phyloP scores from a whole-genome alignment of 495 filamentous ascomycete genomes.

The Hyaloscypha bicolor region DNA sequence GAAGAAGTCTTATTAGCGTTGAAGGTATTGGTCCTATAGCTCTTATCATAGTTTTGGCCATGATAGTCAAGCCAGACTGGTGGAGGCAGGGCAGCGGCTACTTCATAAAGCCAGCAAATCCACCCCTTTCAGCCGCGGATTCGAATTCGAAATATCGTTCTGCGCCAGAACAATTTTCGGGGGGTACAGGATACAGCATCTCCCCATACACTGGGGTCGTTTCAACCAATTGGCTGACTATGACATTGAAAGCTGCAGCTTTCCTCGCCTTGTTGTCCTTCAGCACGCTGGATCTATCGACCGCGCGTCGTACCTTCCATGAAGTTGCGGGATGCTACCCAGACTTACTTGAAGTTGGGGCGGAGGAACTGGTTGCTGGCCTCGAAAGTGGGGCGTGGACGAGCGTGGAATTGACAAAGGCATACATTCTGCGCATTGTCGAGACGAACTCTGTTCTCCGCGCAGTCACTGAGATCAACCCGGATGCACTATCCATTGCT shows the following conservation, averaged over 20 bases:
- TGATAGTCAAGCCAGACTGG: neutral
- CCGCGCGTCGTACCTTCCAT: neutral
- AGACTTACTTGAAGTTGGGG: constrained; percentile 49
- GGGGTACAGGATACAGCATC: neutral
- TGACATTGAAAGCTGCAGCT: neutral
- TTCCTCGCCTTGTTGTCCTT: neutral
- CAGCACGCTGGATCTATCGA: neutral
- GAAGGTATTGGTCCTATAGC: neutral
- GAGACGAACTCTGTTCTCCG: constrained; percentile 45
- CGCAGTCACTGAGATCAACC: constrained; percentile 48
- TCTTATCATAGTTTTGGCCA: neutral
- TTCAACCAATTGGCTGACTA: neutral
- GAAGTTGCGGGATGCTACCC: constrained; percentile 41
- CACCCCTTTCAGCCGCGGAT: neutral
- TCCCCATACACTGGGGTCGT: neutral
- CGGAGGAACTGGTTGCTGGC: constrained; percentile 54
- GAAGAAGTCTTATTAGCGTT: neutral
- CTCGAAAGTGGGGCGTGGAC: constrained; percentile 52
- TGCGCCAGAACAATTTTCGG: neutral
- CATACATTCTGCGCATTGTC: constrained; percentile 44
- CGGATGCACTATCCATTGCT: constrained; percentile 56
- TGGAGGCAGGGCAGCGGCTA: too few species aligned
- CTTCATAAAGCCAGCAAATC: too few species aligned
- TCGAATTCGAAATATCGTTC: neutral
- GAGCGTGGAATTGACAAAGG: constrained; percentile 58